A percentile compares a stretch with the other conserved stretches of the same genome.
Evolutionary conservation across 768 basidiomycete species (phyloP).

Genomic region (Amanita inopinata): DNA sequence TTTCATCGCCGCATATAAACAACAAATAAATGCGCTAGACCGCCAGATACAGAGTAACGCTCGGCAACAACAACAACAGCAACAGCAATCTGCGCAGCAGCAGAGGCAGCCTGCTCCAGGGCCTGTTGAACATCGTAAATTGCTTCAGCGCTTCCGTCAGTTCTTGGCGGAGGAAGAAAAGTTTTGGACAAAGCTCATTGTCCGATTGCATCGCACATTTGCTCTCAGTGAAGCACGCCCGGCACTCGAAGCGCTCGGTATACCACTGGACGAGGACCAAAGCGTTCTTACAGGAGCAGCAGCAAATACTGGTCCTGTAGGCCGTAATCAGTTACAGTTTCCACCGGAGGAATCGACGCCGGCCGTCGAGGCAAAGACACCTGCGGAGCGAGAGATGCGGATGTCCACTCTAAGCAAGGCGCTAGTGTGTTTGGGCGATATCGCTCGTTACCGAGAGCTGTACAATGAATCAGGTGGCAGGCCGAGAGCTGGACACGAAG

Average conservation of each 20-base stretch:
- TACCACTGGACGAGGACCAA: conserved; percentile 34
- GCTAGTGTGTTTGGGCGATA: conserved; percentile 87
- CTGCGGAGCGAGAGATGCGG: conserved; percentile 48
- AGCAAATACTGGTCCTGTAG: conserved; percentile 18
- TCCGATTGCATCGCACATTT: conserved; percentile 66
- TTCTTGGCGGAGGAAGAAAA: conserved; percentile 86
- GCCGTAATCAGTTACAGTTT: conserved; percentile 55
- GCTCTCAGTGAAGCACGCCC: conserved; percentile 54
- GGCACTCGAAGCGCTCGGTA: conserved; percentile 47
- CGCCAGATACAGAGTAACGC: conserved; percentile 34
- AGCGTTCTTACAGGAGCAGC: conserved; percentile 14
- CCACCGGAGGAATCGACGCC: conserved; percentile 41
- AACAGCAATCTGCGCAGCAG: conserved; percentile 20
- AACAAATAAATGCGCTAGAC: conserved; percentile 60
- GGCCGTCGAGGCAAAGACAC: conserved; percentile 29
- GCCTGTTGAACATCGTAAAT: conserved; percentile 76
- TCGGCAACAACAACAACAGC: conserved; percentile 27
- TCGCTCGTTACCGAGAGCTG: conserved; percentile 87
- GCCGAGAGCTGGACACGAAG: conserved; percentile 60
- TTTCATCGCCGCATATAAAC: conserved; percentile 77
- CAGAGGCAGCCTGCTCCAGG: conserved; percentile 37
- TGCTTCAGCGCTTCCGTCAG: conserved; percentile 80
- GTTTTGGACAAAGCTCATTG: conserved; percentile 79
- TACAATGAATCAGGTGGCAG: conserved; percentile 69
- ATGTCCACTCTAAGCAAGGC: conserved; percentile 80